Conservation (phyloP, 768 basidiomycete species). For the Boletus rubescentipes region DNA sequence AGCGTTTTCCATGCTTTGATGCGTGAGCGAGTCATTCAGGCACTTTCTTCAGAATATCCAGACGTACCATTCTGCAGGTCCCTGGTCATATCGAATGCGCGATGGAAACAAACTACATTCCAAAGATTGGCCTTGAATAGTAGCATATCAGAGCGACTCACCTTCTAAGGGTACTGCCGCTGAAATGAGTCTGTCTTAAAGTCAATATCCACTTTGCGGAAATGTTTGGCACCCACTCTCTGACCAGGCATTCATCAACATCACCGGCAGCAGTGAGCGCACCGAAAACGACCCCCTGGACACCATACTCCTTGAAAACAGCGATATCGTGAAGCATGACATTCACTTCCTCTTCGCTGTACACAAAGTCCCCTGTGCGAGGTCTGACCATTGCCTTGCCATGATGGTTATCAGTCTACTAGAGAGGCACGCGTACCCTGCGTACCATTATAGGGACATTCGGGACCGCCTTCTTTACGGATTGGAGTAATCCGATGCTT, state of each 20-base stretch:
- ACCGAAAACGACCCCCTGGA: conserved; percentile 69
- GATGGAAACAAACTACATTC: conserved; percentile 70
- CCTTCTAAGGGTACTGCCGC: conserved; percentile 65
- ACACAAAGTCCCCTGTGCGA: conserved; percentile 76
- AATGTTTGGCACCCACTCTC: conserved; percentile 31
- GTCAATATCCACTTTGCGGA: conserved; percentile 1
- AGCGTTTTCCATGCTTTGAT: conserved; percentile 40
- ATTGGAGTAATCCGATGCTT: conserved; percentile 66
- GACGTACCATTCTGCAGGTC: conserved; percentile 52
- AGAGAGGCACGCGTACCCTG: conserved; percentile 24
- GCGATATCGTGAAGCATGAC: conserved; percentile 77
- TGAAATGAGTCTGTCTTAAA: conserved; percentile 46
- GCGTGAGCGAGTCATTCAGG: not conserved
- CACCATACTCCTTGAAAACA: conserved; percentile 53
- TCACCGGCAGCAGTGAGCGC: conserved; percentile 54
- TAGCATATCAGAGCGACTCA: conserved; percentile 22
- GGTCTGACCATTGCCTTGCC: conserved; percentile 77
- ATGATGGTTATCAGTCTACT: not conserved
- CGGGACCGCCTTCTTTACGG: conserved; percentile 49
- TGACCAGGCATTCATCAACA: conserved; percentile 59
- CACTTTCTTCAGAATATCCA: not conserved
- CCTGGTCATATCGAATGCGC: conserved; percentile 74
- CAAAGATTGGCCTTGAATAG: not conserved
- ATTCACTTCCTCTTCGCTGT: conserved; percentile 60
- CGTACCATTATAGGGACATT: conserved; percentile 69